Percentiles rank a stretch among this genome's conserved stretches.
Evolutionary conservation across 306 rosid species (phyloP).

Genomic region (Prunus salicina): DNA sequence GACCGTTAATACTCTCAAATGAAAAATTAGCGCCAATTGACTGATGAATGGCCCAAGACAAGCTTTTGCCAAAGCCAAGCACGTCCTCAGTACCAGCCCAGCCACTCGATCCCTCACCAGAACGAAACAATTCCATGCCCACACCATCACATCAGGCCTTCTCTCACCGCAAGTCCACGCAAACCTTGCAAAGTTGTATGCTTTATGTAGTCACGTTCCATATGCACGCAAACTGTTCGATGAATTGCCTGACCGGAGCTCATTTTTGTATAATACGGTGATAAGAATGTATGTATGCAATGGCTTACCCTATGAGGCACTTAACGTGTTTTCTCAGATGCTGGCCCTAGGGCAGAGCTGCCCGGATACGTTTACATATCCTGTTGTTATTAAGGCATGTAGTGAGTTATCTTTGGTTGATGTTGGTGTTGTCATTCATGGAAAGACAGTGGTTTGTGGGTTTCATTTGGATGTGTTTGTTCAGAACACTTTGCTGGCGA

Average conservation of each 20-base stretch:
- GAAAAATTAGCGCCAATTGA: neutral
- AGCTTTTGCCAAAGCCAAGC: constrained; percentile 29
- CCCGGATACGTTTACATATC: constrained; percentile 68
- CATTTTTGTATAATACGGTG: constrained; percentile 51
- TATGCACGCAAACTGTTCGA: constrained; percentile 65
- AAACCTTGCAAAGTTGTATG: constrained; percentile 48
- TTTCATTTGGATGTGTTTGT: constrained; percentile 47
- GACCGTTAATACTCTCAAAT: neutral
- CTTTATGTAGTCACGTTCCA: constrained; percentile 44
- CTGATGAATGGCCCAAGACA: constrained; percentile 38
- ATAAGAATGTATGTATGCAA: constrained; percentile 50
- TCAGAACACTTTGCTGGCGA: constrained; percentile 71
- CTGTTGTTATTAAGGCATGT: constrained; percentile 71
- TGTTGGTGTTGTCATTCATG: constrained; percentile 64
- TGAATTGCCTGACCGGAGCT: constrained; percentile 40
- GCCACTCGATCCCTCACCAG: constrained; percentile 48
- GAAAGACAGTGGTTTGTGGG: constrained; percentile 46
- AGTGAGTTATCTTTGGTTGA: constrained; percentile 44
- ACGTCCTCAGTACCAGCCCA: constrained; percentile 12
- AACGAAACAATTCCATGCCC: constrained; percentile 65
- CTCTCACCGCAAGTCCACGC: constrained; percentile 36
- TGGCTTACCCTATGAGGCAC: constrained; percentile 47
- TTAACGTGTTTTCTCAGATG: constrained; percentile 59
- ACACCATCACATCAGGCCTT: constrained; percentile 42
- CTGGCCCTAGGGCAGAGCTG: constrained; percentile 27